A percentile compares a stretch with the other conserved stretches of the same genome.
phyloP scores from a whole-genome alignment of 2,329 filamentous ascomycete species.

The Fusarium goolgardi region DNA sequence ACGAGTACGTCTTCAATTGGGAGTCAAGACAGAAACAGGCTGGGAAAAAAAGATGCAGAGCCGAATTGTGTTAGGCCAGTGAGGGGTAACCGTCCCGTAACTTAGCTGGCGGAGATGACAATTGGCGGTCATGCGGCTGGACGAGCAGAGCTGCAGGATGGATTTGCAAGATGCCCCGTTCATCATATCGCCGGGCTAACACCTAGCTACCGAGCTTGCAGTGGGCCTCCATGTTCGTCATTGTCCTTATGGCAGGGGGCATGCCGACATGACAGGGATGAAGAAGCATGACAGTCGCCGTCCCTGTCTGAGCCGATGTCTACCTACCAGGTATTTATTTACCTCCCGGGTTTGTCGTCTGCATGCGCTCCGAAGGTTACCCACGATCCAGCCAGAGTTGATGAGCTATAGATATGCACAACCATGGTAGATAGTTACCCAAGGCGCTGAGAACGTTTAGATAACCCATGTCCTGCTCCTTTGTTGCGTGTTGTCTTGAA shows the following conservation, averaged over 20 bases:
- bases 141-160: slow-evolving; percentile 36
- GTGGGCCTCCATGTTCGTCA: slow-evolving; percentile 47
- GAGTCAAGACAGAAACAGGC: slow-evolving; percentile 26
- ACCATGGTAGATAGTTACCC: not conserved
- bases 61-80: slow-evolving; percentile 25
- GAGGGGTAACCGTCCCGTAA: slow-evolving; percentile 17
- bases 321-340: not conserved
- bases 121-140: slow-evolving; percentile 40
- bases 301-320: slow-evolving; percentile 21
- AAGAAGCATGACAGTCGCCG: slow-evolving; percentile 26
- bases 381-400: not conserved
- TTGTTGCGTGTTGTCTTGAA: not conserved
- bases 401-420: not conserved
- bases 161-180: slow-evolving; percentile 41
- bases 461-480: no score
- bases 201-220: slow-evolving; percentile 47
- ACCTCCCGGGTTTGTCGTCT: not conserved
- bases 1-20: slow-evolving; percentile 4
- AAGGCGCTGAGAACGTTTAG: not conserved
- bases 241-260: slow-evolving; percentile 40
- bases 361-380: slow-evolving; percentile 1
- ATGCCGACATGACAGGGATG: slow-evolving; percentile 21
- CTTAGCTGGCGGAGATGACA: slow-evolving; percentile 24
- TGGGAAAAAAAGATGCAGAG: slow-evolving; percentile 15
- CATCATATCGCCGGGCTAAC: slow-evolving; percentile 43